Conservation (phyloP, 192 early-diverging fungal species). For the Phlyctochytrium bullatum region DNA sequence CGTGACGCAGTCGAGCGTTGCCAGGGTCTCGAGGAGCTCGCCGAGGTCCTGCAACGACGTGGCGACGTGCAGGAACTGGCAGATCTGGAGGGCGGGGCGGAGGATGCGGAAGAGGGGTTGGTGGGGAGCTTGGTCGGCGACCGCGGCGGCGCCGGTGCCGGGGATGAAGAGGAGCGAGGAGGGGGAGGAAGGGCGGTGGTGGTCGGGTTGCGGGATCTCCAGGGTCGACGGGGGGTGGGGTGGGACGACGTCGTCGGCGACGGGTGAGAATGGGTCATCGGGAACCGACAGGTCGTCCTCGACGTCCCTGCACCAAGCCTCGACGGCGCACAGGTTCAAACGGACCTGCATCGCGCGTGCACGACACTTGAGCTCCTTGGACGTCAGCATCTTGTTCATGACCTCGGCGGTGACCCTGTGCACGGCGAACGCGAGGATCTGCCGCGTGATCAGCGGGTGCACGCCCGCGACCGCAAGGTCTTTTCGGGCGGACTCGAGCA, state of each 20-base stretch:
- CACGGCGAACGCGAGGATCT: conserved; percentile 73
- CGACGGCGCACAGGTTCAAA: conserved; percentile 75
- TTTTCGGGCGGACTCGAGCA: conserved; percentile 66
- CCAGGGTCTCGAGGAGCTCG: conserved; percentile 70
- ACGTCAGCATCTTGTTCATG: conserved; percentile 84
- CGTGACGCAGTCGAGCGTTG: conserved; percentile 49
- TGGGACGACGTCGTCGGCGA: no score
- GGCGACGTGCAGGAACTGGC: conserved; percentile 79
- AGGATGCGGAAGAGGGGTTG: conserved; percentile 33
- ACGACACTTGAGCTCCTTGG: conserved; percentile 71
- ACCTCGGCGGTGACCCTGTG: conserved; percentile 73
- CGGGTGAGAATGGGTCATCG: no score
- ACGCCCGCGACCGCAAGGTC: conserved; percentile 71
- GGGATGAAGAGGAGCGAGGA: no score
- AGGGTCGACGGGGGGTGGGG: no score
- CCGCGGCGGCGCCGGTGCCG: no score
- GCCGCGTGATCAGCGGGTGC: conserved; percentile 71
- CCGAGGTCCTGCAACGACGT: conserved; percentile 71
- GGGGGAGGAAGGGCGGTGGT: no score
- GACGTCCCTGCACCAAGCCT: conserved; percentile 70
- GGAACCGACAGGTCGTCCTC: neutral
- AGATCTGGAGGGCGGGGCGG: conserved; percentile 72
- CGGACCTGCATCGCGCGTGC: conserved; percentile 80
- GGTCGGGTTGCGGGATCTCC: neutral
- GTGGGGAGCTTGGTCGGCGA: neutral